Conservation (phyloP, 2,329 filamentous ascomycete genomes). For the Leptographium galeiforme region DNA sequence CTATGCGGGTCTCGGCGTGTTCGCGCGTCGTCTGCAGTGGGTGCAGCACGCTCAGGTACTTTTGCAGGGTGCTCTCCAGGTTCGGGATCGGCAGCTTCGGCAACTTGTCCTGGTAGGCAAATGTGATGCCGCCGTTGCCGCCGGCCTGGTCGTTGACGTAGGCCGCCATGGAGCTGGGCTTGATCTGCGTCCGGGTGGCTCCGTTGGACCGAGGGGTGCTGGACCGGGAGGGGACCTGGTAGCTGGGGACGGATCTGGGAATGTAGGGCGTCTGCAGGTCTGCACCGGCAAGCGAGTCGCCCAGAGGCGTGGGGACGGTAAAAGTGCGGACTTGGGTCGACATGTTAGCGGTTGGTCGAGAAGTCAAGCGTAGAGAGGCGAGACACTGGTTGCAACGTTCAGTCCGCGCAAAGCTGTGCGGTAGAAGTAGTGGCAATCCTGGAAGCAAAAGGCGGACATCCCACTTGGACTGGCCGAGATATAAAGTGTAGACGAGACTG, state of each 20-base stretch:
- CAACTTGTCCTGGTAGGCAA: conserved; percentile 74
- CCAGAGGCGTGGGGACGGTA: conserved; percentile 54
- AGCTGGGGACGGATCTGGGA: conserved; percentile 25
- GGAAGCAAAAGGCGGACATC: conserved; percentile 72
- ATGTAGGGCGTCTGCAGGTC: conserved; percentile 12
- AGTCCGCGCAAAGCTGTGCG: conserved; percentile 78
- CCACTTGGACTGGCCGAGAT: conserved; percentile 22
- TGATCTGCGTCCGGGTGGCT: conserved; percentile 9
- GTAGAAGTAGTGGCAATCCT: conserved; percentile 90
- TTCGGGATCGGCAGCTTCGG: conserved; percentile 90
- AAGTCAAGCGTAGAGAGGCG: conserved; percentile 55
- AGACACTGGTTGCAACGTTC: conserved; percentile 67
- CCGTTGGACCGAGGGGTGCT: not conserved
- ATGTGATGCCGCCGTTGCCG: conserved; percentile 62
- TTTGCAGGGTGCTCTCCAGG: conserved; percentile 61
- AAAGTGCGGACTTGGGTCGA: conserved; percentile 57
- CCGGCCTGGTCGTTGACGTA: conserved; percentile 37
- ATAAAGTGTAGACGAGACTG: not conserved
- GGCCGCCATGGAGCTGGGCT: conserved; percentile 9
- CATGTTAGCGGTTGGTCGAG: conserved; percentile 34
- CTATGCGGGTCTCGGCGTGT: conserved; percentile 66
- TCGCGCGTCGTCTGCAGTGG: conserved; percentile 73
- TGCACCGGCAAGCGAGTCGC: conserved; percentile 47
- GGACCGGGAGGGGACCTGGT: conserved; percentile 17
- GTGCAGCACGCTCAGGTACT: conserved; percentile 65